Evolutionary conservation across 2,329 filamentous ascomycete species (phyloP), one percentile per base, ranked within the genome.

Genomic region (Xylaria sp.): DNA sequence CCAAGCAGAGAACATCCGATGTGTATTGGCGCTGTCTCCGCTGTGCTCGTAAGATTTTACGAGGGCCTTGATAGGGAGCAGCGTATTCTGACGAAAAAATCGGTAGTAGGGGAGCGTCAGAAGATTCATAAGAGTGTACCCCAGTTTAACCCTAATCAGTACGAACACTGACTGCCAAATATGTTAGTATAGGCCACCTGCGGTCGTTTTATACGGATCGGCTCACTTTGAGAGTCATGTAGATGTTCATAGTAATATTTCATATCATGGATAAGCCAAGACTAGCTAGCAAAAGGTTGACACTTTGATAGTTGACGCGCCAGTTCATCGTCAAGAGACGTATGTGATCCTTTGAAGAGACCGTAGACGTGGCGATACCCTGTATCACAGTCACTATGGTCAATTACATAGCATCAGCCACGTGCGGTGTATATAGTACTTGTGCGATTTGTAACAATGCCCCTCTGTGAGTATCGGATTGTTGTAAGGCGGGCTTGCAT

Each of bases 31-130:
- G 14, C 59, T 55, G 3, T 49, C 42, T n/a, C 66, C 57, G 5
- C 54, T 33, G 2, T 65, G 47, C 19, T 65, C 59, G 21, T 68
- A 60, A 1, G 37, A 53, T 12, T 65, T 64, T 2, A 65, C 60
- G 21, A 72, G 69, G 11, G 68, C 42, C 14, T 66, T 59, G 14
- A 72, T 67, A 6, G 69, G 68, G 3, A 69, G 45, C 9, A 72
- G 56, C 1, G 68, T 72, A 46, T 72, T 72, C 21, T 72, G 69
- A 8, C 68, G 63, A 51, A 70, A 72, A 40, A 71, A 72, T 5
- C 70, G 64, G 46, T 72, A 70, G 38, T 72, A 72, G 1, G 71
- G 70, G 1, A 72, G 63, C 1, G 70, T 72, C 31, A 72, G n/a
- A n/a, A 69, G 52, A 25, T 62, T 38, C 46, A 66, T 59, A 12